Conservation (phyloP, 2,329 filamentous ascomycete species). For the Aspergillus jensenii region DNA sequence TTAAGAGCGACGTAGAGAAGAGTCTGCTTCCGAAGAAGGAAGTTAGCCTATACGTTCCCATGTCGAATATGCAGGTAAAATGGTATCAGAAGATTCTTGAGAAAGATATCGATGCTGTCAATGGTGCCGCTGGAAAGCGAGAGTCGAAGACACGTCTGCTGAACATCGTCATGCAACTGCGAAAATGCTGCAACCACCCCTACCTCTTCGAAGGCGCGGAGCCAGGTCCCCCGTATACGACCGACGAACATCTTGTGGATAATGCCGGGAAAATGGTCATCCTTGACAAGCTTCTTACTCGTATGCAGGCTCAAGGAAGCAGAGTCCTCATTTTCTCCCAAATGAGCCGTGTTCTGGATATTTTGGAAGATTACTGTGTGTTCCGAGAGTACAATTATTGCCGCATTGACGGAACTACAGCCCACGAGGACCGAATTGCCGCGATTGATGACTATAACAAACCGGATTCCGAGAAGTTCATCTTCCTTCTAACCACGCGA, state of each 20-base stretch:
- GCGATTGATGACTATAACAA: slow-evolving; percentile 99
- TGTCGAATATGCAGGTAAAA: slow-evolving; percentile 98
- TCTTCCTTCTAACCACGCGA: slow-evolving; percentile 92
- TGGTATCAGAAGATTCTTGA: slow-evolving; percentile 99
- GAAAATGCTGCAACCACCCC: slow-evolving; percentile 98
- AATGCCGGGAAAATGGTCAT: slow-evolving; percentile 98
- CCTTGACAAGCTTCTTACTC: slow-evolving; percentile 83
- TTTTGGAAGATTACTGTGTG: slow-evolving; percentile 96
- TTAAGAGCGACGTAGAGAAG: slow-evolving; percentile 98
- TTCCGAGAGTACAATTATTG: slow-evolving; percentile 95
- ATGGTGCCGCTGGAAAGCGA: slow-evolving; percentile 91
- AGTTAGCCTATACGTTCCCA: slow-evolving; percentile 92
- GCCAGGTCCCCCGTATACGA: slow-evolving; percentile 95
- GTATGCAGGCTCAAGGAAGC: slow-evolving; percentile 82
- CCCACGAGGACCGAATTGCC: slow-evolving; percentile 94
- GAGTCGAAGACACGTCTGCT: slow-evolving; percentile 96
- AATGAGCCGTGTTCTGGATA: slow-evolving; percentile 96
- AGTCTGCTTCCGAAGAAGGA: slow-evolving; percentile 97
- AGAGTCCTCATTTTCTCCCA: slow-evolving; percentile 98
- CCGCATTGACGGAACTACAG: slow-evolving; percentile 93
- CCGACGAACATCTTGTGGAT: slow-evolving; percentile 89
- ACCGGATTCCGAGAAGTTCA: slow-evolving; percentile 89
- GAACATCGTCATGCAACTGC: slow-evolving; percentile 99
- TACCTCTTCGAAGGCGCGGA: slow-evolving; percentile 98
- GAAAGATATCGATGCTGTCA: slow-evolving; percentile 98